These are phyloP conservation scores for Aspergillus caelatus DNA, from an alignment of 2,329 filamentous ascomycete genomes.

Conservation along the genomic window DNA sequence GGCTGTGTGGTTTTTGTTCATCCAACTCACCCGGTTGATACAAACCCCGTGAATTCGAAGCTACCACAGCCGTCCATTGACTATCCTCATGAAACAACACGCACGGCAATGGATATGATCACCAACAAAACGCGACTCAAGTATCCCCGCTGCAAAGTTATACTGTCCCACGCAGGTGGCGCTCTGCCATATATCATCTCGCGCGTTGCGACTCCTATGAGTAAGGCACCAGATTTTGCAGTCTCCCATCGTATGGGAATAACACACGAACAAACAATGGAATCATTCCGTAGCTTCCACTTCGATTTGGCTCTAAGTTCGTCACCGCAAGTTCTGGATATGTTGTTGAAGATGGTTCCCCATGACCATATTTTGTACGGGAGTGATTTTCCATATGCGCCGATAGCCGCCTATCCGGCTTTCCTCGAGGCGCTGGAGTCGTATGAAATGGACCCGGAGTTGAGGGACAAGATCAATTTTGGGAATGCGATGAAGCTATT, in stretches of 20 bases:
- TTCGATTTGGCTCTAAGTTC: constrained; percentile 31
- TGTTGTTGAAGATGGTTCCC: constrained; percentile 12
- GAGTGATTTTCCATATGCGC: constrained; percentile 33
- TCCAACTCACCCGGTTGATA: constrained; percentile 46
- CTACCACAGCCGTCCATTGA: constrained; percentile 47
- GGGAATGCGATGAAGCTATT: constrained; percentile 25
- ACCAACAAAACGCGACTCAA: constrained; percentile 31
- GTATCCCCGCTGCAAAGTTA: constrained; percentile 44
- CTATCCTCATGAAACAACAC: constrained; percentile 51
- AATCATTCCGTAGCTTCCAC: constrained; percentile 28
- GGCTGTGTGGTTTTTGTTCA: constrained; percentile 48
- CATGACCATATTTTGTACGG: constrained; percentile 14
- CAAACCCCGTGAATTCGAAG: constrained; percentile 30
- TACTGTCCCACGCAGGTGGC: constrained; percentile 52
- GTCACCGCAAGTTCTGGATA: constrained; percentile 15
- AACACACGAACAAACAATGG: constrained; percentile 13
- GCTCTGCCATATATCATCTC: constrained; percentile 46
- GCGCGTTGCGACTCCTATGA: constrained; percentile 27
- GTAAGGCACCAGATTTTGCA: constrained; percentile 13
- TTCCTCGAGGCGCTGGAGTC: constrained; percentile 27
- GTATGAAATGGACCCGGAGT: constrained; percentile 20
- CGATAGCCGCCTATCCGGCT: constrained; percentile 20
- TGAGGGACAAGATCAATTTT: not conserved
- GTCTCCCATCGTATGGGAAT: not conserved
- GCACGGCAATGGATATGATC: constrained; percentile 49